Percentiles rank a stretch among this genome's conserved stretches.
phyloP scores from a whole-genome alignment of 2,329 filamentous ascomycete species.

The Colletotrichum ledebouriae region DNA sequence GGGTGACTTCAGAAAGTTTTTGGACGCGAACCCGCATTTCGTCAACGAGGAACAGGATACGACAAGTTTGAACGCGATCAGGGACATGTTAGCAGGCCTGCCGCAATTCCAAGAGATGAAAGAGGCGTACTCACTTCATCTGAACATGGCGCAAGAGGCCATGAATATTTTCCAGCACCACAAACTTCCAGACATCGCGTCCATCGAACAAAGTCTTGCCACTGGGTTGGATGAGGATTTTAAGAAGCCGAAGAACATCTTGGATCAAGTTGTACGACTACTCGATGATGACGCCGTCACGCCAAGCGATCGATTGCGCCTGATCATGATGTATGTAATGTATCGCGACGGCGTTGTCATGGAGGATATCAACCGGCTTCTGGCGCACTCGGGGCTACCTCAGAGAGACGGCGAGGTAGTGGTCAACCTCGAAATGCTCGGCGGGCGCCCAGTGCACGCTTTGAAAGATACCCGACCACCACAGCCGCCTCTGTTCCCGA shows the following conservation, averaged over 20 bases:
- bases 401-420: conserved; percentile 80
- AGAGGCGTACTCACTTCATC: conserved; percentile 91
- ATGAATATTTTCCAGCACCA: conserved; percentile 92
- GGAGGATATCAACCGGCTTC: conserved; percentile 86
- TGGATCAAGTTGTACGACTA: conserved; percentile 87
- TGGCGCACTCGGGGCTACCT: conserved; percentile 85
- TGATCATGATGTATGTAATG: conserved; percentile 87
- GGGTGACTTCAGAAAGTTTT: conserved; percentile 91
- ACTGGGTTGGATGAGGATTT: conserved; percentile 95
- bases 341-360: conserved; percentile 87
- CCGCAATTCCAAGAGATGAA: conserved; percentile 97
- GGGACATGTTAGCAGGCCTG: conserved; percentile 95
- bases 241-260: conserved; percentile 89
- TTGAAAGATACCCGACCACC: conserved; percentile 83
- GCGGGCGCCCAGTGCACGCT: conserved; percentile 72
- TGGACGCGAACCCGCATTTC: conserved; percentile 92
- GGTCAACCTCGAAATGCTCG: conserved; percentile 84
- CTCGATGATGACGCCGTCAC: conserved; percentile 85
- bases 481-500: conserved; percentile 77
- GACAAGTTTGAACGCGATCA: conserved; percentile 88
- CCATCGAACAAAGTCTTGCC: conserved; percentile 89
- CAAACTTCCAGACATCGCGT: conserved; percentile 88
- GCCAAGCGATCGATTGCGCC: conserved; percentile 81
- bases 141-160: conserved; percentile 97
- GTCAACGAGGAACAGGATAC: conserved; percentile 78